phyloP scores from a whole-genome alignment of 75 land plant species.

The Sequoia sempervirens region DNA sequence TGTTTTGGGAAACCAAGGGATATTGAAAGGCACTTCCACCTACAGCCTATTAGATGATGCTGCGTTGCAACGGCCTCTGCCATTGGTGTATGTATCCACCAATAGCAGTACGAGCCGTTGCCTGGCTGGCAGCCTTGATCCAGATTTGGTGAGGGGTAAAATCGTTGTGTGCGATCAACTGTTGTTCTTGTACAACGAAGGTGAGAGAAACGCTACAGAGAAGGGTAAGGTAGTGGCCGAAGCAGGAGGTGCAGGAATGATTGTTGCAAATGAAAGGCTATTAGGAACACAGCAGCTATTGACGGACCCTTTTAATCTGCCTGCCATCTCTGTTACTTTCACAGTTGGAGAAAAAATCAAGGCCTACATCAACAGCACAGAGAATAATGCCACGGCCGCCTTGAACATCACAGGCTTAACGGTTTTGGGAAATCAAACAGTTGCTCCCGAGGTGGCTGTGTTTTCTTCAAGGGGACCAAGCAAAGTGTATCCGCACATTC shows the following conservation, averaged over 20 bases:
- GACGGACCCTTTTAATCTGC: background rate
- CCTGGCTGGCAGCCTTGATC: background rate
- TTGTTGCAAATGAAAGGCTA: constrained; percentile 17
- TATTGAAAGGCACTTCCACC: constrained; percentile 12
- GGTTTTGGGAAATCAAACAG: constrained; percentile 1
- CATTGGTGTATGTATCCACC: background rate
- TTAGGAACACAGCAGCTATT: background rate
- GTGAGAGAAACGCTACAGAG: too few species aligned
- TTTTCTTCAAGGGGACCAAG: constrained; percentile 38
- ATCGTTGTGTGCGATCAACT: background rate
- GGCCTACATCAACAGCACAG: constrained; percentile 21
- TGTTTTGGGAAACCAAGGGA: background rate
- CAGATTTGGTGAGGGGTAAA: background rate
- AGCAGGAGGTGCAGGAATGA: background rate
- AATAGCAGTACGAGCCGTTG: background rate
- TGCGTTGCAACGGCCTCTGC: background rate
- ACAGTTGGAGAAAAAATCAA: constrained; percentile 8
- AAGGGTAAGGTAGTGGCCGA: constrained; percentile 9
- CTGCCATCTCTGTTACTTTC: constrained; percentile 12
- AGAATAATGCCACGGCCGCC: background rate
- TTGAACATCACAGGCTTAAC: background rate
- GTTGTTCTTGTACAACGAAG: too few species aligned
- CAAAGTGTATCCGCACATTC: constrained; percentile 21
- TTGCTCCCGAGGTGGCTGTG: constrained; percentile 24
- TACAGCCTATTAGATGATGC: background rate